Base-by-base conservation (phyloP, 2,329 filamentous ascomycete genomes). In the Fusarium sp. region DNA sequence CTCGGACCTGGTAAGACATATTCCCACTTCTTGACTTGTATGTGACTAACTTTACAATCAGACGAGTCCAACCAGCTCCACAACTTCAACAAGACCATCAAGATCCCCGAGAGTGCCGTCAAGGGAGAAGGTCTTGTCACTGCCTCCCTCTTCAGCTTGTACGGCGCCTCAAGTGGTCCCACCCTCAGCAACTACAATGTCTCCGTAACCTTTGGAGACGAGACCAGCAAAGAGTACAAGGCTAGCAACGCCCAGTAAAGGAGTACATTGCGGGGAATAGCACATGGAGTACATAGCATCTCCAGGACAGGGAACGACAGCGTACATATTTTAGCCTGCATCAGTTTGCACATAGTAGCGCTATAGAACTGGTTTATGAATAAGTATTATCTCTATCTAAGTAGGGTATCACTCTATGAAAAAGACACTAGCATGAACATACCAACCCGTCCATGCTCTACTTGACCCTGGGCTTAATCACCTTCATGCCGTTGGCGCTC, bases 401-500 rank as follows among this genome's bases (percentile, higher is more conserved):
- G 56, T 71, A 77, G 76, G 76, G 77, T 78, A 78, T 78, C 77
- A 74, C 71, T 78, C 67, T 75, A 75, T 75, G 73, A 71, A 70
- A 69, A 61, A 32, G 25, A 59, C 64, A 30, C 27, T 63, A 66
- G 54, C 68, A 66, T 64, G 9, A 52, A 66, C 37, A 57, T 52
- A 48, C 50, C 41, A 43, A 58, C 48, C 30, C 23, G 35, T 60
- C 63, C 45, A 67, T 54, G 37, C 62, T 63, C 41, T 64, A 76
- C 70, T 73, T 79, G 14, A 62, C 76, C 76, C 79, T 82, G 45
- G 81, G 82, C 65, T 75, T 79, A 61, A 77, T 67, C 13, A 86
- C 81, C 76, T 81, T 82, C 74, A 88, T 81, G 5, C 85, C 88
- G 71, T 83, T 85, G 23, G 87, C 93, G 77, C 93, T 95, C 34